Percentiles rank a stretch among this genome's conserved stretches.
phyloP scores from a whole-genome alignment of 192 early-diverging fungal genomes.

The Backusella psychrophila region DNA sequence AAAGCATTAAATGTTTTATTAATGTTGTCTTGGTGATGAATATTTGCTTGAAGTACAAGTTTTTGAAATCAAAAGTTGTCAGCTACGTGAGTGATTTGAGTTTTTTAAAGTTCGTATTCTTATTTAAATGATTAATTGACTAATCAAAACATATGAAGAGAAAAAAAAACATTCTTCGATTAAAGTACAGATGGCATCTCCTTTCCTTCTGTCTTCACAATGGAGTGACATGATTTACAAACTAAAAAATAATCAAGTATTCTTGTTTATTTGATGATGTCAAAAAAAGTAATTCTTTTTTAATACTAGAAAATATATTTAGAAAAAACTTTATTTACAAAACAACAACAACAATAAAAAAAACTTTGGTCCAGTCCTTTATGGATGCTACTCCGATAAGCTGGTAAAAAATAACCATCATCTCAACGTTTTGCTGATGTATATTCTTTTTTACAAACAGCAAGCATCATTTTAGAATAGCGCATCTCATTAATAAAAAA shows the following conservation, averaged over 20 bases:
- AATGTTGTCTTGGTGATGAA: background rate
- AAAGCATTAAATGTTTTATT: background rate
- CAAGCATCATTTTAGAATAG: background rate
- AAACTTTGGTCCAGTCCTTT: background rate
- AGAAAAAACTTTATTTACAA: background rate
- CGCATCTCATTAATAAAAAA: constrained; percentile 6
- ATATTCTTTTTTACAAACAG: background rate
- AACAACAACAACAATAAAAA: background rate
- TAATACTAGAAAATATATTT: background rate
- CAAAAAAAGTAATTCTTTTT: background rate
- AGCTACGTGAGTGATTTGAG: background rate
- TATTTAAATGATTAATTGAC: background rate
- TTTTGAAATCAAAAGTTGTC: background rate
- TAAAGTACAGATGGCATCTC: background rate
- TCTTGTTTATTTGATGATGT: background rate
- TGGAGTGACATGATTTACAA: background rate
- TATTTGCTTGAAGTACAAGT: background rate
- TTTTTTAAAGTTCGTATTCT: background rate
- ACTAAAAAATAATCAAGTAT: background rate
- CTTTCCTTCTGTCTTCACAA: background rate
- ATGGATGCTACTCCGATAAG: background rate
- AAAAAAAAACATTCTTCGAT: background rate
- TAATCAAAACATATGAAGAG: background rate
- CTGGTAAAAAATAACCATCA: background rate
- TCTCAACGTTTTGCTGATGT: background rate